Evolutionary conservation across 257 asterid genomes (phyloP), one percentile per base, ranked within the genome.

Genomic region (Echites panduratus): DNA sequence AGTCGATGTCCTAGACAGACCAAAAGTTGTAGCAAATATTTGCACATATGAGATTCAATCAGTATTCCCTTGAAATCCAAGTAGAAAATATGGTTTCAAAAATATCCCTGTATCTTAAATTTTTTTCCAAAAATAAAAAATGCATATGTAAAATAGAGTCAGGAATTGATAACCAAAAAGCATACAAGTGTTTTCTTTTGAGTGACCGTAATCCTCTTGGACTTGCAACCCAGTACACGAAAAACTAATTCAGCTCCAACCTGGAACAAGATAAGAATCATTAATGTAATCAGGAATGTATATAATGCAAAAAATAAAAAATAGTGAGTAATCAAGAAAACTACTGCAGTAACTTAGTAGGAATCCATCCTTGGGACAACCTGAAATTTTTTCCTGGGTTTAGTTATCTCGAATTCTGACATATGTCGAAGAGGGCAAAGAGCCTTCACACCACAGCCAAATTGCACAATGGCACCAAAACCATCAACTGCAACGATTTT

Each of bases 381-480:
- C 99, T 95, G 92, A 77, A 90, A 89, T 78, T 95, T 95, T 78
- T 92, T 95, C 69, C 95, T 87, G n/a, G 99, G 98, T 84, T 90
- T 95, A 66, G 83, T 59, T 73, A 90, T 95, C 82, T 95, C 99
- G 79, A 92, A 86, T 88, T 95, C 99, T 56, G 99, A 92, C 99
- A 95, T 95, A 80, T 95, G 99, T 26, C 99, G 96, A 76, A 95
- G 98, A 76, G 99, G 99, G 70, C 99, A 95, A 11, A 90, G 93
- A n/a, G 98, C 98, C 83, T 95, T 95, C 76, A 95, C 88, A 40
- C 98, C 97, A 80, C 96, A 85, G 56, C 94, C 84, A 78, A 91
- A 86, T 80, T 90, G 97, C 79, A 95, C 96, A 77, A 92, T 87
- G 71, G 98, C 95, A 79, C 97, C 99, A 78, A 87, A 95, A 74